Conservation (phyloP, 306 rosid species). For the Malus sieversii region DNA sequence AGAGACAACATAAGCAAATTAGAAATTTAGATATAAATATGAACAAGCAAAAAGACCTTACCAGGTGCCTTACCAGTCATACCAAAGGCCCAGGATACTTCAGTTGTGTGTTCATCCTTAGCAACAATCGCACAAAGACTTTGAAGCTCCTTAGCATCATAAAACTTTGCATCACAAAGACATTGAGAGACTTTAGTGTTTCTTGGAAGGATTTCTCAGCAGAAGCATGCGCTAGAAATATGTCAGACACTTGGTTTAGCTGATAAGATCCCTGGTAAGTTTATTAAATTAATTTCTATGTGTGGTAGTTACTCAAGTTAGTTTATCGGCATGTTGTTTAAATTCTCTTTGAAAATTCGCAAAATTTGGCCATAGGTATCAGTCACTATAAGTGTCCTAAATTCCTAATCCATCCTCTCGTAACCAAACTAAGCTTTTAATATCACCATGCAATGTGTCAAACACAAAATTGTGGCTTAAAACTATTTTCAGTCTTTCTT, state of each 20-base stretch:
- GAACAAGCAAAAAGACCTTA: constrained; percentile 13
- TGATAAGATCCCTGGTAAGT: not conserved
- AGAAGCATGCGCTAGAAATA: constrained; percentile 33
- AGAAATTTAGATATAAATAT: not conserved
- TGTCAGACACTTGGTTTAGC: constrained; percentile 31
- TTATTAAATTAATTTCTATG: too few relatives aligned
- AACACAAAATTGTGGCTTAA: too few relatives aligned
- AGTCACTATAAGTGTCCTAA: too few relatives aligned
- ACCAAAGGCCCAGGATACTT: constrained; percentile 17
- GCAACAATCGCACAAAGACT: constrained; percentile 15
- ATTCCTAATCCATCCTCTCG: too few relatives aligned
- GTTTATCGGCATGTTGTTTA: too few relatives aligned
- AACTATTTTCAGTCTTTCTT: too few relatives aligned
- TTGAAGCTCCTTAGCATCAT: constrained; percentile 18
- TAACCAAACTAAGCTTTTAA: too few relatives aligned
- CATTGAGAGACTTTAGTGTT: constrained; percentile 31
- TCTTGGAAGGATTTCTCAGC: constrained; percentile 31
- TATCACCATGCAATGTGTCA: too few relatives aligned
- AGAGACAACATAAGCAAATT: not conserved
- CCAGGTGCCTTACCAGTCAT: constrained; percentile 16
- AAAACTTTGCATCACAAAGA: not conserved
- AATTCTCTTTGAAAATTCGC: too few relatives aligned
- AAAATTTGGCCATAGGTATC: too few relatives aligned
- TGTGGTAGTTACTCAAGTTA: too few relatives aligned
- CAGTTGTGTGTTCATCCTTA: constrained; percentile 21